Evolutionary conservation across 2,329 filamentous ascomycete species (phyloP).

Genomic region (Pseudocercospora crystallina): DNA sequence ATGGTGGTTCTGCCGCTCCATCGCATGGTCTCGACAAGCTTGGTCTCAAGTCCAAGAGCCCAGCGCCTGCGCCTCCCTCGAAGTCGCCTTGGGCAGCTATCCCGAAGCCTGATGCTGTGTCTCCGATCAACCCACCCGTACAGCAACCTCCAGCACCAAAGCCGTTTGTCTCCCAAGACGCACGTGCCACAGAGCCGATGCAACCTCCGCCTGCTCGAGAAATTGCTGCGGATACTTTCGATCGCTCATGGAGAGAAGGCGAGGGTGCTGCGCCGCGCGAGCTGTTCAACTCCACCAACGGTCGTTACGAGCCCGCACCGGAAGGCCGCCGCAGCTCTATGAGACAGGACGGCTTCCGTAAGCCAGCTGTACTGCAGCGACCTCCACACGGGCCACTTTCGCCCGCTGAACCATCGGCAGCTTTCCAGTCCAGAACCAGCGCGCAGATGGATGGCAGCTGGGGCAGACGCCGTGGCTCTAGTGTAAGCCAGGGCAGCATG

Average conservation of each 20-base stretch:
- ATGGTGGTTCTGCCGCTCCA: conserved; percentile 56
- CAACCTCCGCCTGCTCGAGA: conserved; percentile 66
- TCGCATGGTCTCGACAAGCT: conserved; percentile 55
- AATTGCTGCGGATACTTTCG: conserved; percentile 92
- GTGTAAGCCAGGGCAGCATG: conserved; percentile 83
- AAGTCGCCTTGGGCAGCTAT: conserved; percentile 92
- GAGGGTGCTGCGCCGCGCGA: conserved; percentile 65
- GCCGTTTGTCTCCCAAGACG: conserved; percentile 53
- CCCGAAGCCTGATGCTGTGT: conserved; percentile 78
- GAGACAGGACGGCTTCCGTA: conserved; percentile 66
- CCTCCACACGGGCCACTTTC: conserved; percentile 61
- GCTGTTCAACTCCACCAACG: conserved; percentile 92
- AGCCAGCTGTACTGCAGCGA: conserved; percentile 78
- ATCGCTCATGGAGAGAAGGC: conserved; percentile 74
- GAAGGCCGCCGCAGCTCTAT: conserved; percentile 70
- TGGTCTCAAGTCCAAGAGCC: conserved; percentile 70
- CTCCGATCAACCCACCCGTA: conserved; percentile 63
- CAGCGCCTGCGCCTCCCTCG: conserved; percentile 67
- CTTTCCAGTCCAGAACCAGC: conserved; percentile 76
- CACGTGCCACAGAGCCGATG: conserved; percentile 56
- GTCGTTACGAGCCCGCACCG: conserved; percentile 83
- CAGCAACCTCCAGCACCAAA: conserved; percentile 40
- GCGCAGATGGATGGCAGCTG: conserved; percentile 64
- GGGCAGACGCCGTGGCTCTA: conserved; percentile 75
- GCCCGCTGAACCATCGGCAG: conserved; percentile 80